These are phyloP conservation scores for Dioscorea dumetorum DNA, from an alignment of 106 monocot species.

Conservation along the genomic window DNA sequence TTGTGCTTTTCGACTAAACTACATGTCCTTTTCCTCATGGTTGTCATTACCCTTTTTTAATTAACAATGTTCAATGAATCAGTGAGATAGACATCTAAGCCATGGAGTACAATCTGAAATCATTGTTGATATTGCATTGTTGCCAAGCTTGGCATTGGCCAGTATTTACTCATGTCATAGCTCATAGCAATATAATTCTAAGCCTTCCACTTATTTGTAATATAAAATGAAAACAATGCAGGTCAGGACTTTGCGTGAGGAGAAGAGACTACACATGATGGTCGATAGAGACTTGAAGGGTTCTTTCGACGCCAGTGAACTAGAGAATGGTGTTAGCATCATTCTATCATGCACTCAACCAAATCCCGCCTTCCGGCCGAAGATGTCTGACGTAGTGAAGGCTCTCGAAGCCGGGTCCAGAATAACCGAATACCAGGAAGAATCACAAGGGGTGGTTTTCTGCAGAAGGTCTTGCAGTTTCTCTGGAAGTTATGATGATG, in stretches of 20 bases:
- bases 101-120: no score
- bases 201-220: no score
- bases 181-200: no score
- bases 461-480: conserved; percentile 39
- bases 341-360: conserved; percentile 65
- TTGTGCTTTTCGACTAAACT: no score
- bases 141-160: no score
- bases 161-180: no score
- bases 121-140: no score
- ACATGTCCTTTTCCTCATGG: no score
- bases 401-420: conserved; percentile 39
- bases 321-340: conserved; percentile 61
- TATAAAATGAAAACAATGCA: conserved; percentile 17
- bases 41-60: no score
- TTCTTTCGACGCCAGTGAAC: conserved; percentile 37
- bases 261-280: conserved; percentile 47
- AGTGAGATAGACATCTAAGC: no score
- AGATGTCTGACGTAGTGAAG: conserved; percentile 78
- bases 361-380: conserved; percentile 66
- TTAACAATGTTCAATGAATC: no score
- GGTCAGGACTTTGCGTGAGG: conserved; percentile 59
- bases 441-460: conserved; percentile 11
- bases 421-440: conserved; percentile 27
- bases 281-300: conserved; percentile 62
- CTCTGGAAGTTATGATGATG: conserved; percentile 38